These are phyloP conservation scores for Chaetoceros muelleri DNA, from an alignment of 108 stramenopile genomes.

Conservation along the genomic window DNA sequence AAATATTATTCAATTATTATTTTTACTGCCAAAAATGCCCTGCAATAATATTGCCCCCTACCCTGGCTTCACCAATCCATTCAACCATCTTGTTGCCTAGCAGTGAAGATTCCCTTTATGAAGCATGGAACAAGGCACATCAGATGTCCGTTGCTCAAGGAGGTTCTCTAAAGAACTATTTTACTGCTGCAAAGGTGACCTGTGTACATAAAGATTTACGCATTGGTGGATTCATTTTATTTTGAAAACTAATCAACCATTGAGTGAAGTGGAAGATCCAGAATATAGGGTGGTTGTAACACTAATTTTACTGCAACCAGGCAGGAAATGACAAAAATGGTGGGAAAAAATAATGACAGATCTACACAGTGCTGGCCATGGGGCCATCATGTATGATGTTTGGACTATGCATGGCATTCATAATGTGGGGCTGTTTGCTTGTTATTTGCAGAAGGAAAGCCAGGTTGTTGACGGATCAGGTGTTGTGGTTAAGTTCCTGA, in stretches of 20 bases:
- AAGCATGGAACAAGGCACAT: not conserved
- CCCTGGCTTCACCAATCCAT: not conserved
- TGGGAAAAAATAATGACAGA: conserved; percentile 1
- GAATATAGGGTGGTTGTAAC: not conserved
- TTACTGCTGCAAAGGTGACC: not conserved
- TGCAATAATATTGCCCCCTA: no score
- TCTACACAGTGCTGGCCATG: conserved; percentile 4
- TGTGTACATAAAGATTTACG: not conserved
- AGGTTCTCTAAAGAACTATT: no score
- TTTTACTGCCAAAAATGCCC: no score
- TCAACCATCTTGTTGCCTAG: not conserved
- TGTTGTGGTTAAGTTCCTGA: not conserved
- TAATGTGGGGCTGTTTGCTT: not conserved
- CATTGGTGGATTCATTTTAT: conserved; percentile 3
- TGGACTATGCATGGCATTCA: conserved; percentile 9
- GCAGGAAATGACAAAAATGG: not conserved
- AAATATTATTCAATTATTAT: no score
- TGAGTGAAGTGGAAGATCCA: not conserved
- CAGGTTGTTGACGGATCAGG: not conserved
- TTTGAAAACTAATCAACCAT: not conserved
- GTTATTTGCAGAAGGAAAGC: not conserved
- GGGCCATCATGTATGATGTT: conserved; percentile 9
- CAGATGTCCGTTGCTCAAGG: not conserved
- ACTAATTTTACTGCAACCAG: not conserved
- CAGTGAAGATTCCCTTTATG: not conserved